Conservation (phyloP, 75 land plant genomes). For the Pinus tabuliformis region DNA sequence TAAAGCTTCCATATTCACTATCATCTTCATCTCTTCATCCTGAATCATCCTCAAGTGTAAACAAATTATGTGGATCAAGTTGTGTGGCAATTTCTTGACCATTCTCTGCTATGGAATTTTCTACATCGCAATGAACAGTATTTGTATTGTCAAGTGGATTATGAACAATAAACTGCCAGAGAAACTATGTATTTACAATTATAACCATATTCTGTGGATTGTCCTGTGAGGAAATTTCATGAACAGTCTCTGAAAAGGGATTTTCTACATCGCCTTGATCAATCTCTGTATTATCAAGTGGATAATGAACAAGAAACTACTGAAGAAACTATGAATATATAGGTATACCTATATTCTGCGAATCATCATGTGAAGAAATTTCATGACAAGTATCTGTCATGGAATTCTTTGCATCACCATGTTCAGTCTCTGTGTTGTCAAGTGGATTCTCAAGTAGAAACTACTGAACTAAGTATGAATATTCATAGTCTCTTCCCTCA, state of each 20-base stretch:
- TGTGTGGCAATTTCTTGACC: background rate
- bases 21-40: slow-evolving; percentile 23
- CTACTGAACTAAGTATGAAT: background rate
- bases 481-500: background rate
- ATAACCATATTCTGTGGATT: too few relatives aligned
- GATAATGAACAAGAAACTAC: background rate
- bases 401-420: background rate
- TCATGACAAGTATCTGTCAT: background rate
- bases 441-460: background rate
- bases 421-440: background rate
- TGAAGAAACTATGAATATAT: background rate
- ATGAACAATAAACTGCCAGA: background rate
- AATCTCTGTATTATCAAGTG: background rate
- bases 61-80: background rate
- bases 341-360: background rate
- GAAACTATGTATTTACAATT: background rate
- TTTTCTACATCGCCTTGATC: background rate
- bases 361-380: too few relatives aligned
- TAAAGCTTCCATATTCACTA: slow-evolving; percentile 59
- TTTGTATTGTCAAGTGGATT: background rate
- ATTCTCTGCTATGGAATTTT: background rate
- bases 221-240: too few relatives aligned
- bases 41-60: background rate
- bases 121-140: background rate
- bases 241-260: too few relatives aligned